These are phyloP conservation scores for Pyrenophora teres DNA, from an alignment of 2,329 filamentous ascomycete species.

Conservation along the genomic window DNA sequence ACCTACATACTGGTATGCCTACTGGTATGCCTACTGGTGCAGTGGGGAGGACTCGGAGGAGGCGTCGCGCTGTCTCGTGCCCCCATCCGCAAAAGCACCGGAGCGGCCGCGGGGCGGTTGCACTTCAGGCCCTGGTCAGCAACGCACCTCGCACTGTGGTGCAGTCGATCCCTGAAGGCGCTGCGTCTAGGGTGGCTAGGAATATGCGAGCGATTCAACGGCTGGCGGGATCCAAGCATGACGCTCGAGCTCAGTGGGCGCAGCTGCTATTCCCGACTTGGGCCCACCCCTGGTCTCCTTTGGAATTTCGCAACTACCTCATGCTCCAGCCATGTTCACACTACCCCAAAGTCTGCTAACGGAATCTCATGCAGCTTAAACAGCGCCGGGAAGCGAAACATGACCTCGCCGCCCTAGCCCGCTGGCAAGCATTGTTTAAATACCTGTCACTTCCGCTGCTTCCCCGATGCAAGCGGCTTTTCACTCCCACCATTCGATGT, in stretches of 20 bases:
- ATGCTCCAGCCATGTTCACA: constrained; percentile 48
- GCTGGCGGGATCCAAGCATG: constrained; percentile 48
- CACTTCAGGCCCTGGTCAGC: constrained; percentile 17
- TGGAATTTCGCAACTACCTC: constrained; percentile 47
- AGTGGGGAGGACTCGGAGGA: neutral
- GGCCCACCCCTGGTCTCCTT: constrained; percentile 36
- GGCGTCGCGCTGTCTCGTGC: constrained; percentile 32
- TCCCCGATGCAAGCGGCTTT: constrained; percentile 47
- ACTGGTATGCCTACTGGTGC: no score
- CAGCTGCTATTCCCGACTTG: constrained; percentile 38
- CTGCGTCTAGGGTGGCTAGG: constrained; percentile 38
- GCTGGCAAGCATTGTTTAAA: constrained; percentile 48
- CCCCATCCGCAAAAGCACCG: constrained; percentile 23
- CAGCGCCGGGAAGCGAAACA: constrained; percentile 48
- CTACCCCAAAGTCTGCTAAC: constrained; percentile 50
- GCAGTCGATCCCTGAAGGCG: constrained; percentile 45
- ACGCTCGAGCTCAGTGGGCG: constrained; percentile 42
- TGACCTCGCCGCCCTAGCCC: constrained; percentile 45
- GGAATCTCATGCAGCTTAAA: constrained; percentile 48
- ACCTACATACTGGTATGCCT: neutral
- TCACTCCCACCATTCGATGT: constrained; percentile 47
- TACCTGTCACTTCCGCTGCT: constrained; percentile 46
- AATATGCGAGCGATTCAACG: constrained; percentile 47
- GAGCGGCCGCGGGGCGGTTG: constrained; percentile 37
- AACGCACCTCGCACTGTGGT: constrained; percentile 20